Percentiles rank a stretch among this genome's conserved stretches.
These are phyloP conservation scores for Rostrohypoxylon terebratum DNA, from an alignment of 495 filamentous ascomycete species.

Conservation along the genomic window DNA sequence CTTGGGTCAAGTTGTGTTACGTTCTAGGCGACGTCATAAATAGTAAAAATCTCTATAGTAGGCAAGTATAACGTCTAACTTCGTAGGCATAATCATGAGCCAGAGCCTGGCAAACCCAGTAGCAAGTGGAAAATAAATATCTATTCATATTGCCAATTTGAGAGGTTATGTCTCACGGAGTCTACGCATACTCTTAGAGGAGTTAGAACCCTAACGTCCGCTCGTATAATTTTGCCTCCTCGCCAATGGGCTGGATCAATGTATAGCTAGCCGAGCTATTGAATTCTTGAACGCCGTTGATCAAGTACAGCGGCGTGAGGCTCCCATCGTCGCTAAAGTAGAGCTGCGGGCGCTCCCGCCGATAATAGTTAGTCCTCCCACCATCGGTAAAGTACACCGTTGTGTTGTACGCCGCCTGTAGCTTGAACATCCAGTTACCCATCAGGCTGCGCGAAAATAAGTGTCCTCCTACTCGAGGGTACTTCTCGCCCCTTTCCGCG, in stretches of 20 bases:
- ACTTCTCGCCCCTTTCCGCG: slow-evolving; percentile 49
- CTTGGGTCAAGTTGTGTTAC: too few species aligned
- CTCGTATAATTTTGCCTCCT: slow-evolving; percentile 27
- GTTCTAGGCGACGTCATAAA: not conserved
- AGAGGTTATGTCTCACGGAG: too few species aligned
- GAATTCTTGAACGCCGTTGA: slow-evolving; percentile 58
- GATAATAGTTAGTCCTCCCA: slow-evolving; percentile 44
- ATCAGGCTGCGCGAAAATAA: slow-evolving; percentile 51
- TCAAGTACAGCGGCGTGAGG: slow-evolving; percentile 54
- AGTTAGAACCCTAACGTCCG: slow-evolving; percentile 27
- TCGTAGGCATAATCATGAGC: too few species aligned
- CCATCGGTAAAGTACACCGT: slow-evolving; percentile 55
- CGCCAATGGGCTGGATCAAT: slow-evolving; percentile 38
- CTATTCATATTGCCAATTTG: not conserved
- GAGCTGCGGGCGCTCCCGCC: slow-evolving; percentile 56
- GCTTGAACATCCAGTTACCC: slow-evolving; percentile 57
- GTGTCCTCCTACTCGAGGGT: slow-evolving; percentile 55
- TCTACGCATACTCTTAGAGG: not conserved
- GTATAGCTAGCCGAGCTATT: slow-evolving; percentile 56
- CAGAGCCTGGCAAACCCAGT: too few species aligned
- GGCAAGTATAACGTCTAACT: too few species aligned
- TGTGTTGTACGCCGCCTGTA: slow-evolving; percentile 52
- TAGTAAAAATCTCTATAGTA: too few species aligned
- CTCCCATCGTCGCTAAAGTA: slow-evolving; percentile 57
- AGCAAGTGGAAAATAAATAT: too few species aligned